Percentiles rank a stretch among this genome's conserved stretches.
Evolutionary conservation across 1,284 basidiomycete genomes (phyloP).

Genomic region (Papiliotrema laurentii): DNA sequence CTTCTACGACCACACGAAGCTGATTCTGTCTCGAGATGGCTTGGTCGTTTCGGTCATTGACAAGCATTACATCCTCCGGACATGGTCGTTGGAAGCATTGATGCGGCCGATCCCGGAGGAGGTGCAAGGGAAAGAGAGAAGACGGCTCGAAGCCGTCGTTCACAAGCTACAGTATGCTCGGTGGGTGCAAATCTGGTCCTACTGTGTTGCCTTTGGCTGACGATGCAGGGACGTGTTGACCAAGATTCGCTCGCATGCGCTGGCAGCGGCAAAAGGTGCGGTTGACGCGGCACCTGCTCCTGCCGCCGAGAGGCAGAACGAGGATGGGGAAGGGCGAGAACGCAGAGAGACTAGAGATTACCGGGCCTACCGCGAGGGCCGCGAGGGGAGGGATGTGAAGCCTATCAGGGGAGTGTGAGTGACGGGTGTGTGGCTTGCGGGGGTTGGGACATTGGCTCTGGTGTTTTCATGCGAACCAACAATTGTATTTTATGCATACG

Average conservation of each 20-base stretch:
- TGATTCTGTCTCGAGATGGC: constrained; percentile 78
- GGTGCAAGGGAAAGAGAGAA: constrained; percentile 26
- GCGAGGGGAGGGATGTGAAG: background rate
- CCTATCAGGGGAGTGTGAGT: background rate
- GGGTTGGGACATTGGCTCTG: background rate
- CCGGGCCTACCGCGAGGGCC: background rate
- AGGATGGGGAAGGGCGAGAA: background rate
- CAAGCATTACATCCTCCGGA: constrained; percentile 73
- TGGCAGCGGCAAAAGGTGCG: background rate
- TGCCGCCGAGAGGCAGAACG: background rate
- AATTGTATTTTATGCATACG: too few relatives aligned
- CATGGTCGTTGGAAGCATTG: constrained; percentile 69
- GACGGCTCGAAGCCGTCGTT: constrained; percentile 33
- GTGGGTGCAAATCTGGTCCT: constrained; percentile 15
- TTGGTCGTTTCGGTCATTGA: constrained; percentile 81
- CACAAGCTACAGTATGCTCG: constrained; percentile 43
- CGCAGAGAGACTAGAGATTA: background rate
- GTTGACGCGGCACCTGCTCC: background rate
- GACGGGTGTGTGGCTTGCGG: background rate
- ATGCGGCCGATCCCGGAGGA: constrained; percentile 49
- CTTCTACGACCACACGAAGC: constrained; percentile 95
- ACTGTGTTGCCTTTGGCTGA: background rate
- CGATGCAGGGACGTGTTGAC: constrained; percentile 21
- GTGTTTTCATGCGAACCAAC: too few relatives aligned
- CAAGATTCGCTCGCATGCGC: constrained; percentile 4